A percentile compares a stretch with the other conserved stretches of the same genome.
Conservation (phyloP, 768 basidiomycete species). For the Russula ochroleuca region DNA sequence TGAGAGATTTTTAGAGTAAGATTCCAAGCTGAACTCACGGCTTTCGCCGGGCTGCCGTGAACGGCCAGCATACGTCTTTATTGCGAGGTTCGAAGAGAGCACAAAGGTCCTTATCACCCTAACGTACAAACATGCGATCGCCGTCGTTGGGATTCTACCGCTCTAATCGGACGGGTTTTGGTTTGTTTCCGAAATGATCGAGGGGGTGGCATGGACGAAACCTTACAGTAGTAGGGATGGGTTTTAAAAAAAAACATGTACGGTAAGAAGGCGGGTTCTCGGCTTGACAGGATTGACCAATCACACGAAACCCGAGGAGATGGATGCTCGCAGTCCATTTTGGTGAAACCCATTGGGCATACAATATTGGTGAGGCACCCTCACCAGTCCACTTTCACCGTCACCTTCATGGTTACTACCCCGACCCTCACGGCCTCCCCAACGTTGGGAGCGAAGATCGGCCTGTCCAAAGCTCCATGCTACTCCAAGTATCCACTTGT, state of each 20-base stretch:
- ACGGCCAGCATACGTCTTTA: no score
- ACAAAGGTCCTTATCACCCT: no score
- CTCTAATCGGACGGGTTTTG: no score
- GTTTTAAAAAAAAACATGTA: not conserved
- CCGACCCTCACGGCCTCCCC: not conserved
- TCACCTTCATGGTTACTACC: not conserved
- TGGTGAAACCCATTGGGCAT: slow-evolving; percentile 9
- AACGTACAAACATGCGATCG: no score
- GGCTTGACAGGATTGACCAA: slow-evolving; percentile 47
- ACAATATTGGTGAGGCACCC: not conserved
- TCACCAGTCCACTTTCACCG: not conserved
- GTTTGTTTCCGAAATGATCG: slow-evolving; percentile 12
- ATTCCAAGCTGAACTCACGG: no score
- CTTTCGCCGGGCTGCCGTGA: no score
- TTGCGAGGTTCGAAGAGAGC: no score
- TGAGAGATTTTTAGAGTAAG: no score
- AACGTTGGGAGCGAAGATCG: not conserved
- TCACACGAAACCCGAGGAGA: slow-evolving; percentile 53
- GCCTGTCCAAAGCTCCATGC: not conserved
- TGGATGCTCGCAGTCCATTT: slow-evolving; percentile 56
- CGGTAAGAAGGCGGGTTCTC: slow-evolving; percentile 37
- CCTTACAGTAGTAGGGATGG: no score
- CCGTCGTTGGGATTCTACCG: no score
- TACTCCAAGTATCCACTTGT: not conserved
- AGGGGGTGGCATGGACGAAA: not conserved